These are phyloP conservation scores for Pseudogymnoascus sp. DNA, from an alignment of 2,329 filamentous ascomycete species.

Conservation along the genomic window DNA sequence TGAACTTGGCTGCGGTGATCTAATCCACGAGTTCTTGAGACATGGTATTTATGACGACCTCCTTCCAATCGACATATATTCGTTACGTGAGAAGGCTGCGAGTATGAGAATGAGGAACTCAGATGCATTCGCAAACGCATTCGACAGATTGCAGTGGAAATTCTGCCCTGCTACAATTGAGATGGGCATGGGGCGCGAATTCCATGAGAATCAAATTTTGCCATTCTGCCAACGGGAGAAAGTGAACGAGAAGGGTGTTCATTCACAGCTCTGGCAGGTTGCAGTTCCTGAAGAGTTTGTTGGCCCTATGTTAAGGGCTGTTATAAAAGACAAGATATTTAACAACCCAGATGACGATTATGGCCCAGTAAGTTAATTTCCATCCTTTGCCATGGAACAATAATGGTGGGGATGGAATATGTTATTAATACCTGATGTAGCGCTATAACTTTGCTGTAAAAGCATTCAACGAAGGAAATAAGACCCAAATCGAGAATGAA, in stretches of 20 bases:
- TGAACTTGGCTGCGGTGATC: slow-evolving; percentile 15
- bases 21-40: slow-evolving; percentile 18
- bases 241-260: slow-evolving; percentile 25
- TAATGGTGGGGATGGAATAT: neutral
- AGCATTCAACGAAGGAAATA: no score
- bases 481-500: slow-evolving; percentile 25
- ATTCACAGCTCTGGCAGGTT: slow-evolving; percentile 19
- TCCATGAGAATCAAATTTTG: slow-evolving; percentile 11
- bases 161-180: slow-evolving; percentile 19
- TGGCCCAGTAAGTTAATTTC: neutral
- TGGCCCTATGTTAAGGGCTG: neutral
- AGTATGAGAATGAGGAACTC: no score
- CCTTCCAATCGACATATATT: neutral
- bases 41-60: slow-evolving; percentile 16
- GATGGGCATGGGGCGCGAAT: neutral
- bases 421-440: slow-evolving; percentile 13
- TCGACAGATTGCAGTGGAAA: slow-evolving; percentile 19
- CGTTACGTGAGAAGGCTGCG: neutral
- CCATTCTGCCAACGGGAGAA: slow-evolving; percentile 18
- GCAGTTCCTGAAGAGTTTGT: neutral
- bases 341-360: neutral
- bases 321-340: neutral
- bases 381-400: neutral
- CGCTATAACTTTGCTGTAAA: slow-evolving; percentile 27
- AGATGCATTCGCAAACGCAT: slow-evolving; percentile 14